Conservation (phyloP, 768 basidiomycete species). For the Auricularia sp. region DNA sequence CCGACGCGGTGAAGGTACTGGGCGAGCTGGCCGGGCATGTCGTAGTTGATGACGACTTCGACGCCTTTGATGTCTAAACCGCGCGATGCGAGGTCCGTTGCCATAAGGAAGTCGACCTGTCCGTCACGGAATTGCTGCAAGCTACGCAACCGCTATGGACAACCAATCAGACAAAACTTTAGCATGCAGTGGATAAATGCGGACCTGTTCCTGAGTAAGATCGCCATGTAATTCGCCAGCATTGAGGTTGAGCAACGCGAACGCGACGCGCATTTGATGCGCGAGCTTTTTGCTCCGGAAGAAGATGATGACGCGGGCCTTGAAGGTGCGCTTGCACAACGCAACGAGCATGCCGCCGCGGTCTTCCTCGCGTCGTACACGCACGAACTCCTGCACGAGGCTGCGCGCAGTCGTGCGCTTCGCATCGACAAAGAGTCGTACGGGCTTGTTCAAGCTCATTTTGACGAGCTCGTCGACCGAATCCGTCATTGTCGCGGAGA, state of each 20-base stretch:
- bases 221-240: conserved; percentile 93
- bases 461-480: conserved; percentile 87
- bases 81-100: conserved; percentile 90
- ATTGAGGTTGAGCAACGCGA: conserved; percentile 78
- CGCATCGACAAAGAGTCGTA: conserved; percentile 91
- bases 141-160: conserved; percentile 65
- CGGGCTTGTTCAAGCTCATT: conserved; percentile 87
- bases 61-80: conserved; percentile 97
- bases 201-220: conserved; percentile 88
- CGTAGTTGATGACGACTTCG: conserved; percentile 96
- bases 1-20: conserved; percentile 97
- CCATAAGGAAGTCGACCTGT: conserved; percentile 83
- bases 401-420: conserved; percentile 79
- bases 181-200: conserved; percentile 8
- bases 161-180: background rate
- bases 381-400: conserved; percentile 89
- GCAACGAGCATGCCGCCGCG: conserved; percentile 68
- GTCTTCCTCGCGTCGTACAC: conserved; percentile 72
- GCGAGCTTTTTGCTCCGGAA: conserved; percentile 94
- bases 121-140: conserved; percentile 84
- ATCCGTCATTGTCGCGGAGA: conserved; percentile 98
- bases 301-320: conserved; percentile 79
- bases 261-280: conserved; percentile 93
- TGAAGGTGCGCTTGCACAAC: conserved; percentile 84
- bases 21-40: conserved; percentile 88